Evolutionary conservation across 2,329 filamentous ascomycete genomes (phyloP), one percentile per base, ranked within the genome.

Genomic region (Sporothrix humicola): DNA sequence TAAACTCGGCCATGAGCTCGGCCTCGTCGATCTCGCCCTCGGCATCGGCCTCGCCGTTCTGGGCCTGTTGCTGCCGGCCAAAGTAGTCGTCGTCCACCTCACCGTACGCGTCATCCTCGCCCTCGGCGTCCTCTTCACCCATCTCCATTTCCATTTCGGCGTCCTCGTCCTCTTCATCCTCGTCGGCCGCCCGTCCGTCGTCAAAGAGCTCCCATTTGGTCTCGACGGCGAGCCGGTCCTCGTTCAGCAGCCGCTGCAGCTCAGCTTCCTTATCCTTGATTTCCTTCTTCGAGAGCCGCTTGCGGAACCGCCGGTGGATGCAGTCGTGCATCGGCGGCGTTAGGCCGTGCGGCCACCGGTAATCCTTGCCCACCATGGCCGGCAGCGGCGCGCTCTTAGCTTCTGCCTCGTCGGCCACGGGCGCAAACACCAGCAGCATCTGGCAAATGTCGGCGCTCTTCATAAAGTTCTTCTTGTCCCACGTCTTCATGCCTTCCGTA

Each of bases 401-500:
- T 79, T 92, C 90, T n/a, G 86, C 83, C 76, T 93, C 91, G 72
- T 82, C 90, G 65, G 85, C 83, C 20, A 95, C 91, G 46, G 82
- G 85, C 9, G 92, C 91, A 73, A 94, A 88, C 1, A 95, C 92
- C 8, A 97, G 84, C 50, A 97, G 87, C 92, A 97, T 97, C 83
- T 97, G 94, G 77, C 92, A 94, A 48, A 97, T 89, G 79, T 97
- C 94, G 46, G 93, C 92, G 9, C 93, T 92, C 83, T 97, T 97
- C 85, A 95, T 94, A 85, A 95, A 94, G 20, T 91, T 88, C 79
- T 93, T 94, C 79, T 91, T 91, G 80, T 97, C 94, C 93, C 94
- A 97, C 74, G 92, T 95, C 85, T 97, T 97, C 92, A 96, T 94
- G 8, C 91, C 92, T 80, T 97, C 94, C 5, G 95, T 91, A 73